These are phyloP conservation scores for Fraxinus latifolia DNA, from an alignment of 305 asterid species.

Conservation along the genomic window DNA sequence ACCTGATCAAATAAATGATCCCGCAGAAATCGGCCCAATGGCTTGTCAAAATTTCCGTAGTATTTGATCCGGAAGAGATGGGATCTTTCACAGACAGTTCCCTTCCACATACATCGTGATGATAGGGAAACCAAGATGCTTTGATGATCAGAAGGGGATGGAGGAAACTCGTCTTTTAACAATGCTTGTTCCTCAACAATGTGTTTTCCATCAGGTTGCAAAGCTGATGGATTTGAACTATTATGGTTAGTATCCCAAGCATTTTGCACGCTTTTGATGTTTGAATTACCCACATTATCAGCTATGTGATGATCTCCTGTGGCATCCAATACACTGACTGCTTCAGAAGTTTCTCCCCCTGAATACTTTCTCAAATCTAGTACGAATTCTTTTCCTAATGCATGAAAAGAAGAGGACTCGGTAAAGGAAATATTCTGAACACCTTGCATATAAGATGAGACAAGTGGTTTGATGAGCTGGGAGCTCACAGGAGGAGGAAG, in stretches of 20 bases:
- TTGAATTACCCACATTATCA: conserved; percentile 31
- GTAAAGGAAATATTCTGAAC: conserved; percentile 32
- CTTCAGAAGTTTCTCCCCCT: conserved; percentile 35
- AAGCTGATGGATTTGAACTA: conserved; percentile 31
- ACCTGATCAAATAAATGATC: conserved; percentile 94
- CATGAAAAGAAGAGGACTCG: conserved; percentile 33
- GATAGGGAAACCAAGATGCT: conserved; percentile 90
- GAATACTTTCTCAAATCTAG: conserved; percentile 31
- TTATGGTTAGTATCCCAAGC: conserved; percentile 32
- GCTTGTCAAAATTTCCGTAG: conserved; percentile 84
- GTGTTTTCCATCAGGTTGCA: conserved; percentile 42
- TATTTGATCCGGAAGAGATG: conserved; percentile 89
- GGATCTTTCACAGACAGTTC: conserved; percentile 89
- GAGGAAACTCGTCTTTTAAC: conserved; percentile 69
- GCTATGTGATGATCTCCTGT: conserved; percentile 27
- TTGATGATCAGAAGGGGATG: conserved; percentile 86
- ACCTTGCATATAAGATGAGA: conserved; percentile 34
- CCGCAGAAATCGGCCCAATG: conserved; percentile 89
- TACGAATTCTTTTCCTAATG: conserved; percentile 31
- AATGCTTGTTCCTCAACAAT: conserved; percentile 42
- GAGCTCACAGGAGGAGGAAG: conserved; percentile 34
- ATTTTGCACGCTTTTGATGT: conserved; percentile 31
- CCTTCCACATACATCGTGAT: conserved; percentile 90
- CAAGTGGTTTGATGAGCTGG: conserved; percentile 29
- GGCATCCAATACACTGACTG: conserved; percentile 19